Conservation (phyloP, 306 rosid species). For the Ochetophila trinervis region DNA sequence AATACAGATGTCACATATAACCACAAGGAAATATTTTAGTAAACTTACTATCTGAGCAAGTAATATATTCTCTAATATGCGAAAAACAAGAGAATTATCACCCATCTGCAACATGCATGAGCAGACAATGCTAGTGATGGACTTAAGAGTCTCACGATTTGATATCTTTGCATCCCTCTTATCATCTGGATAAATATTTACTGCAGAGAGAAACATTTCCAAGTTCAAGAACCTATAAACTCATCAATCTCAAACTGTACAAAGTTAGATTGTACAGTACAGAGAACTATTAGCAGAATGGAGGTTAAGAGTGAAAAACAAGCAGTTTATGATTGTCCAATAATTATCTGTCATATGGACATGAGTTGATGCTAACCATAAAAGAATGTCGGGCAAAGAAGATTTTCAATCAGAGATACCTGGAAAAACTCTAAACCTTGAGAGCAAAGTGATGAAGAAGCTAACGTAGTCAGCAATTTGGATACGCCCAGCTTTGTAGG, state of each 20-base stretch:
- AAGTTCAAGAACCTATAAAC: slow-evolving; percentile 13
- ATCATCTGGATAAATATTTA: slow-evolving; percentile 27
- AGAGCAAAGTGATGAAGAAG: slow-evolving; percentile 61
- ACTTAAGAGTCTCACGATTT: slow-evolving; percentile 38
- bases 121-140: slow-evolving; percentile 42
- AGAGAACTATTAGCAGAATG: background rate
- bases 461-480: slow-evolving; percentile 58
- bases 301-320: slow-evolving; percentile 3
- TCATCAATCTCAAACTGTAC: background rate
- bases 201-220: slow-evolving; percentile 36
- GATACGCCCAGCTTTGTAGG: slow-evolving; percentile 55
- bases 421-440: slow-evolving; percentile 48
- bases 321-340: slow-evolving; percentile 1
- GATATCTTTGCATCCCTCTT: slow-evolving; percentile 33
- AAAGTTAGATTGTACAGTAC: background rate
- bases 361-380: background rate
- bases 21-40: slow-evolving; percentile 3
- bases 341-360: no score
- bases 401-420: slow-evolving; percentile 41
- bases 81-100: slow-evolving; percentile 52
- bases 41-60: slow-evolving; percentile 59
- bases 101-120: slow-evolving; percentile 64
- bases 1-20: background rate
- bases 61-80: slow-evolving; percentile 50
- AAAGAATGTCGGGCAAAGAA: slow-evolving; percentile 17